These are phyloP conservation scores for Aspergillus neoniger DNA, from an alignment of 2,329 filamentous ascomycete genomes.

Conservation along the genomic window DNA sequence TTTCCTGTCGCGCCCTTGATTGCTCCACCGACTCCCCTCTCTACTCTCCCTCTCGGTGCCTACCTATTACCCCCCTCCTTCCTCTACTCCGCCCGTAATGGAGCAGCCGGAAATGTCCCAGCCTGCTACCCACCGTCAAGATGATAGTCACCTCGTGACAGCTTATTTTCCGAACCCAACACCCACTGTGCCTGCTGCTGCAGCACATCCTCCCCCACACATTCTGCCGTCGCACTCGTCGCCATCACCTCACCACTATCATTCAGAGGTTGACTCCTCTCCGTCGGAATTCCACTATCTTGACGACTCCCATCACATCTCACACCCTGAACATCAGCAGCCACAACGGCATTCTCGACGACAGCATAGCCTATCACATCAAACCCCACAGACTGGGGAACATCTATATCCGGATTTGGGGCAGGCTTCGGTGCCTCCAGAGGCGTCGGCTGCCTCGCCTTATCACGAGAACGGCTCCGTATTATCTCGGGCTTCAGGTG, in stretches of 20 bases:
- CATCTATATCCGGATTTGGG: constrained; percentile 23
- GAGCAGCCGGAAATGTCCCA: constrained; percentile 40
- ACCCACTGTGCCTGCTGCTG: constrained; percentile 21
- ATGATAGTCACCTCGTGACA: constrained; percentile 28
- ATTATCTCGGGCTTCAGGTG: constrained; percentile 28
- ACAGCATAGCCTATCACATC: constrained; percentile 6
- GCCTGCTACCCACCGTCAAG: constrained; percentile 37
- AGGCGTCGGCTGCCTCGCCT: constrained; percentile 26
- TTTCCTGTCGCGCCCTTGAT: constrained; percentile 21
- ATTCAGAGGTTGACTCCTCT: constrained; percentile 13
- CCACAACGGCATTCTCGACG: constrained; percentile 15
- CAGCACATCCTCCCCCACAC: constrained; percentile 17
- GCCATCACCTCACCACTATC: constrained; percentile 3
- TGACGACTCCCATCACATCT: constrained; percentile 20
- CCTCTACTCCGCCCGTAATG: constrained; percentile 28
- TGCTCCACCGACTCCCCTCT: constrained; percentile 19
- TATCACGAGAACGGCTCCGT: constrained; percentile 25
- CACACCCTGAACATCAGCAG: constrained; percentile 26
- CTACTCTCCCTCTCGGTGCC: not conserved
- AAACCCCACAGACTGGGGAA: constrained; percentile 18
- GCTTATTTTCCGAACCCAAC: constrained; percentile 24
- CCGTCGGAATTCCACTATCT: constrained; percentile 24
- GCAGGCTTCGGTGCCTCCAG: constrained; percentile 19
- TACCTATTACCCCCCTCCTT: constrained; percentile 12
- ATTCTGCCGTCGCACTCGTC: constrained; percentile 14